Evolutionary conservation across 495 filamentous ascomycete species (phyloP).

Genomic region (Glonium stellatum): DNA sequence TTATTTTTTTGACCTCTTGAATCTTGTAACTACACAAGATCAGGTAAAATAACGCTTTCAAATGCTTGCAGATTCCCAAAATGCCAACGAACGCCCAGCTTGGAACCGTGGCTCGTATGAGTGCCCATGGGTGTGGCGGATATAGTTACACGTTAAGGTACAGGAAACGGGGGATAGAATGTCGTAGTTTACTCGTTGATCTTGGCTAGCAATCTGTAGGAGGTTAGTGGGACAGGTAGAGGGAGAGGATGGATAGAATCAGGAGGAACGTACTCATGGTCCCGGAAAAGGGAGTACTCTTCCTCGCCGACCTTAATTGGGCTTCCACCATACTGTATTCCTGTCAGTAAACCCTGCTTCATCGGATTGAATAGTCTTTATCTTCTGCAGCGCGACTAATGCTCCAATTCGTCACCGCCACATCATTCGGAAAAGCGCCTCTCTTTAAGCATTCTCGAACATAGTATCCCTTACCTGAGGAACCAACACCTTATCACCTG

Average conservation of each 20-base stretch:
- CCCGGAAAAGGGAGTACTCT: slow-evolving; percentile 90
- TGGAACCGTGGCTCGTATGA: not conserved
- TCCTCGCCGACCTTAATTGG: slow-evolving; percentile 96
- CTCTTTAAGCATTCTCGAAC: not conserved
- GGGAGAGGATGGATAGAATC: not conserved
- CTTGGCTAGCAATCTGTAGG: slow-evolving; percentile 40
- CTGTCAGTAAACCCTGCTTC: slow-evolving; percentile 32
- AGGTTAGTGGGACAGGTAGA: not conserved
- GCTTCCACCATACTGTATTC: slow-evolving; percentile 77
- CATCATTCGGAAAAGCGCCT: not conserved
- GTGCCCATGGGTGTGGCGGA: not conserved
- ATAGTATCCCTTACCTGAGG: slow-evolving; percentile 63
- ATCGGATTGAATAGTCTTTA: not conserved
- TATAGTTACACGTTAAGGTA: not conserved
- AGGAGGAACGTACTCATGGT: slow-evolving; percentile 73
- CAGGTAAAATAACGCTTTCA: not conserved
- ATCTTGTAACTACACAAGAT: not conserved
- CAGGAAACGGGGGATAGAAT: not conserved
- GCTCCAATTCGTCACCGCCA: slow-evolving; percentile 5
- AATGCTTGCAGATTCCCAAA: not conserved
- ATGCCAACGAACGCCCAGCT: not conserved
- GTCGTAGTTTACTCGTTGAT: slow-evolving; percentile 41
- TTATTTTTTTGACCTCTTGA: not conserved
- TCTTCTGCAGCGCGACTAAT: not conserved
- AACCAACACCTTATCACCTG: slow-evolving; percentile 92